Base-by-base conservation (phyloP, 2,329 filamentous ascomycete genomes). In the Pseudohalonectria lignicola region DNA sequence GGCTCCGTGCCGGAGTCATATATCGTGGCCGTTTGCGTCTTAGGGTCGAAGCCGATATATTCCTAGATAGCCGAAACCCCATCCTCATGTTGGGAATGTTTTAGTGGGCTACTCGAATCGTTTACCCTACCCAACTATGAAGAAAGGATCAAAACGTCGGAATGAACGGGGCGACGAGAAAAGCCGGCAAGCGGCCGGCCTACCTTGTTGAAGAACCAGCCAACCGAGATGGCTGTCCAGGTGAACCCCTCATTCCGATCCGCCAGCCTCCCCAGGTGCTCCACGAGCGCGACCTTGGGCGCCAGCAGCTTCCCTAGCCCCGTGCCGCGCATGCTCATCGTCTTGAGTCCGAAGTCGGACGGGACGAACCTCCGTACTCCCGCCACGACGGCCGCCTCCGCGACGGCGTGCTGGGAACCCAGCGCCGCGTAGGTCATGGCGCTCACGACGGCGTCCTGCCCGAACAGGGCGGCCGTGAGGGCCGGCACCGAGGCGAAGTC, bases 1-100 rank as follows among this genome's bases (percentile, higher is more conserved):
- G 31, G 37, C 26, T 48, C n/a, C n/a, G n/a, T 59, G 4, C 77
- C 76, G 1, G 64, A 66, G 51, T 81, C 76, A 45, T 69, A 66
- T 26, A 82, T 62, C 0, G 59, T 69, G 1, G 67, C 71, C 0
- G 61, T 71, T 43, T 67, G 69, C 23, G 57, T 56, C 9, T 58
- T 44, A 31, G 69, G 49, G 41, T 74, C 61, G 42, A 77, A 63
- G 28, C 71, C 72, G 2, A 76, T 49, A 42, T 74, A 66, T n/a
- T n/a, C n/a, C n/a, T n/a, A n/a, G n/a, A n/a, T n/a, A n/a, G n/a
- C n/a, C n/a, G n/a, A n/a, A n/a, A n/a, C n/a, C n/a, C n/a, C n/a
- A n/a, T n/a, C n/a, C n/a, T n/a, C n/a, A n/a, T n/a, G n/a, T n/a
- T n/a, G n/a, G n/a, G n/a, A n/a, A n/a, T n/a, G n/a, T n/a, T n/a